These are phyloP conservation scores for Boletus rubroflammeus DNA, from an alignment of 768 basidiomycete species.

Conservation along the genomic window DNA sequence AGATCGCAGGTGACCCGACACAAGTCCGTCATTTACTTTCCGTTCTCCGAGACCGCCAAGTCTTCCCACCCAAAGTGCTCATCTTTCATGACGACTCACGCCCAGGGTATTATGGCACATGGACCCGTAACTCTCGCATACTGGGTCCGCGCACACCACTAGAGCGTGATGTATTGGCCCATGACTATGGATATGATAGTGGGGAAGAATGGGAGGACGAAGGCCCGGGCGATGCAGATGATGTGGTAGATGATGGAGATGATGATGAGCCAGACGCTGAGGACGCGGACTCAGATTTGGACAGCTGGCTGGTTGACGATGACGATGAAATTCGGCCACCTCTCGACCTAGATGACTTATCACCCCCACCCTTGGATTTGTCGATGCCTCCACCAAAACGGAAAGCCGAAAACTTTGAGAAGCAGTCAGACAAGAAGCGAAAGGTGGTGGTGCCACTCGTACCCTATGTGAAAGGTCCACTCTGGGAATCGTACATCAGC, in stretches of 20 bases:
- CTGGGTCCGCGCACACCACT: conserved; percentile 86
- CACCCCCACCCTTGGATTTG: conserved; percentile 30
- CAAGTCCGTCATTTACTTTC: conserved; percentile 62
- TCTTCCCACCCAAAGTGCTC: conserved; percentile 75
- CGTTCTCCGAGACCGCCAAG: conserved; percentile 56
- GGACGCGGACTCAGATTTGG: conserved; percentile 42
- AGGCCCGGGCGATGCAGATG: conserved; percentile 68
- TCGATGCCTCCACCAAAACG: conserved; percentile 52
- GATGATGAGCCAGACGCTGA: conserved; percentile 65
- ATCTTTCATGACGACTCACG: conserved; percentile 82
- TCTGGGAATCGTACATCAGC: conserved; percentile 71
- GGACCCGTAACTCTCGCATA: conserved; percentile 74
- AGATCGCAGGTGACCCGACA: conserved; percentile 67
- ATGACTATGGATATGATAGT: conserved; percentile 92
- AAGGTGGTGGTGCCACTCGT: conserved; percentile 76
- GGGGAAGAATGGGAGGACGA: conserved; percentile 97
- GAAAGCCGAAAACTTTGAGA: conserved; percentile 52
- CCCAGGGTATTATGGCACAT: conserved; percentile 94
- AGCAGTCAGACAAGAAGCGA: conserved; percentile 60
- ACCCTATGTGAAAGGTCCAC: conserved; percentile 79
- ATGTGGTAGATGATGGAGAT: conserved; percentile 59
- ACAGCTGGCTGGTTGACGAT: conserved; percentile 48
- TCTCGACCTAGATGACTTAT: conserved; percentile 38
- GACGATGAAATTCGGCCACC: conserved; percentile 64
- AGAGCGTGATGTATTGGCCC: conserved; percentile 64